Percentiles rank a stretch among this genome's conserved stretches.
phyloP scores from a whole-genome alignment of 768 basidiomycete species.

The Leccinum aurantiacum region DNA sequence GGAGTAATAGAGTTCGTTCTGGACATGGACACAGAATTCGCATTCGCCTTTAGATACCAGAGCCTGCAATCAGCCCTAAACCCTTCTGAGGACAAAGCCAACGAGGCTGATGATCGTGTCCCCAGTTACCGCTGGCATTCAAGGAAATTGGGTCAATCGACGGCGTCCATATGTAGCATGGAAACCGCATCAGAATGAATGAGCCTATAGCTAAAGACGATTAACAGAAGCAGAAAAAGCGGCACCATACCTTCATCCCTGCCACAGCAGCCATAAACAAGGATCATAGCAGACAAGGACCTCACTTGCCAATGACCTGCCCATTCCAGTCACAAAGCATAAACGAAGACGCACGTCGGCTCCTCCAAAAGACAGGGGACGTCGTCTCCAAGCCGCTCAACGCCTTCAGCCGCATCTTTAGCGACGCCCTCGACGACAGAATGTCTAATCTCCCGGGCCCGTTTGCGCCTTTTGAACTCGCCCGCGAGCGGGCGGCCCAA shows the following conservation, averaged over 20 bases:
- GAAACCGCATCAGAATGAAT: no score
- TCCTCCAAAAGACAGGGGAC: conserved; percentile 89
- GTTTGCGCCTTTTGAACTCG: conserved; percentile 67
- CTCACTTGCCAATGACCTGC: no score
- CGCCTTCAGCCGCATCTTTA: conserved; percentile 86
- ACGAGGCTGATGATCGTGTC: neutral
- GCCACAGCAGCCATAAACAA: no score
- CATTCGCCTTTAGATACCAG: neutral
- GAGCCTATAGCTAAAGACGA: no score
- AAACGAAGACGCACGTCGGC: conserved; percentile 72
- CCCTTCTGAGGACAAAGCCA: neutral
- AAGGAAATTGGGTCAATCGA: no score
- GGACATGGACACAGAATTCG: neutral
- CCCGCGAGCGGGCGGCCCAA: conserved; percentile 46
- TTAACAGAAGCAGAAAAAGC: no score
- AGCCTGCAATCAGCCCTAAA: no score
- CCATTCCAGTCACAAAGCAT: conserved; percentile 14
- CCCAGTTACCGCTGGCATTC: neutral
- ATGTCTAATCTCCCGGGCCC: conserved; percentile 65
- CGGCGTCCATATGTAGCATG: no score
- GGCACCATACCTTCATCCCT: no score
- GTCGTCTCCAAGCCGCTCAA: conserved; percentile 88
- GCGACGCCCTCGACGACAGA: conserved; percentile 75
- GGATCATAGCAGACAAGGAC: no score
- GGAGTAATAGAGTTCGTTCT: neutral